phyloP scores from a whole-genome alignment of 257 asterid species.

The Petrea volubilis region DNA sequence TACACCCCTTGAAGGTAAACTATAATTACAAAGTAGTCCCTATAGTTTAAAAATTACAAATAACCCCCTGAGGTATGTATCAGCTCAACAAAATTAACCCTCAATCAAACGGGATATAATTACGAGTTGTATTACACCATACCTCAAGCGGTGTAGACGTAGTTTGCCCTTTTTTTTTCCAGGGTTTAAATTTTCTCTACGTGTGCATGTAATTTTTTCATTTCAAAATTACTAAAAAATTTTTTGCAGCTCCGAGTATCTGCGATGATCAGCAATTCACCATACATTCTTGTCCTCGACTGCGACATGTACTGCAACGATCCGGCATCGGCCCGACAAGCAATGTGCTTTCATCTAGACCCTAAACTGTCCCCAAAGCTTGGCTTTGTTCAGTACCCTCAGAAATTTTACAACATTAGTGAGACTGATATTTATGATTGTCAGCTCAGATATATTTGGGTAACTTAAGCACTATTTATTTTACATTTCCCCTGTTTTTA shows the following conservation, averaged over 20 bases:
- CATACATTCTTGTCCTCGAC: slow-evolving; percentile 53
- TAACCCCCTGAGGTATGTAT: too few relatives aligned
- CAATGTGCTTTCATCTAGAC: slow-evolving; percentile 62
- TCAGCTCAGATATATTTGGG: slow-evolving; percentile 36
- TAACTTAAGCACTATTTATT: background rate
- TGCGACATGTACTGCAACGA: slow-evolving; percentile 62
- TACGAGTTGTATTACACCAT: too few relatives aligned
- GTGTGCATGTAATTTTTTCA: too few relatives aligned
- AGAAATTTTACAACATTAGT: slow-evolving; percentile 52
- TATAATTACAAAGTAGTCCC: too few relatives aligned
- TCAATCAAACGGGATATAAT: too few relatives aligned
- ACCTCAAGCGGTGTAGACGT: too few relatives aligned
- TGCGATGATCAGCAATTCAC: slow-evolving; percentile 64
- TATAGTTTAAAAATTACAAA: too few relatives aligned
- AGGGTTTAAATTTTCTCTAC: too few relatives aligned
- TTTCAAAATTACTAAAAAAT: too few relatives aligned
- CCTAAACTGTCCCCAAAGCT: slow-evolving; percentile 38
- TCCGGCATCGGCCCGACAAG: slow-evolving; percentile 50
- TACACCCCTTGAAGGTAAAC: too few relatives aligned
- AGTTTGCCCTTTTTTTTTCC: too few relatives aligned
- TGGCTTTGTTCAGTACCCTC: slow-evolving; percentile 76
- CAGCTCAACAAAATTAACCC: too few relatives aligned
- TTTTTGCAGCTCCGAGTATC: slow-evolving; percentile 72
- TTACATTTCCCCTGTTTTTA: background rate
- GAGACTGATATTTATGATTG: slow-evolving; percentile 57